A percentile compares a stretch with the other conserved stretches of the same genome.
Conservation (phyloP, 2,329 filamentous ascomycete species). For the Cadophora malorum region DNA sequence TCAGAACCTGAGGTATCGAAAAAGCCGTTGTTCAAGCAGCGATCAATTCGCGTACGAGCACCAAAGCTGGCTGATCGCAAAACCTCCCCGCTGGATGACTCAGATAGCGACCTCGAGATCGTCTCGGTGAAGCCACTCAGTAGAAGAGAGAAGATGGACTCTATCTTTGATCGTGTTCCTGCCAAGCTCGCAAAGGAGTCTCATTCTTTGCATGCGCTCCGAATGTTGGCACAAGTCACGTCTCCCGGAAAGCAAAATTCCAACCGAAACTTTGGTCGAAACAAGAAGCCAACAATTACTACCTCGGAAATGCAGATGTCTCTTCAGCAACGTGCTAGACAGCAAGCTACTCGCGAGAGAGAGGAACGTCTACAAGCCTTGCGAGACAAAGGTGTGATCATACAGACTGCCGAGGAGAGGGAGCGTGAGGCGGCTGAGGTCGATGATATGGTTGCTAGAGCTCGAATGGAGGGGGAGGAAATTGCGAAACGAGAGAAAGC, state of each 20-base stretch:
- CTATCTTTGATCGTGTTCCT: slow-evolving; percentile 75
- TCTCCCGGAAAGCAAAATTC: slow-evolving; percentile 62
- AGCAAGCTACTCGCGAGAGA: slow-evolving; percentile 80
- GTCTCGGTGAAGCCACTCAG: slow-evolving; percentile 41
- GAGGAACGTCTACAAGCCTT: slow-evolving; percentile 79
- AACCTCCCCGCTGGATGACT: slow-evolving; percentile 48
- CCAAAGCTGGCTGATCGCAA: slow-evolving; percentile 48
- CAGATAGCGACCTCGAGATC: slow-evolving; percentile 54
- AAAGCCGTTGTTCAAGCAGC: slow-evolving; percentile 38
- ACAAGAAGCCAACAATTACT: slow-evolving; percentile 65
- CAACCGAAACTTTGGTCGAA: slow-evolving; percentile 49
- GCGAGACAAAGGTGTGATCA: slow-evolving; percentile 76
- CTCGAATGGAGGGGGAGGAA: slow-evolving; percentile 78
- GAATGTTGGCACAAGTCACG: slow-evolving; percentile 74
- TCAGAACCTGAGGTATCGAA: slow-evolving; percentile 26
- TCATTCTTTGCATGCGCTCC: slow-evolving; percentile 70
- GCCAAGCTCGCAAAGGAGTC: slow-evolving; percentile 67
- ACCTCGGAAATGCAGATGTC: slow-evolving; percentile 70
- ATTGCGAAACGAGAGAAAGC: slow-evolving; percentile 80
- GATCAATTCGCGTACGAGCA: slow-evolving; percentile 49
- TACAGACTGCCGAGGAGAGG: slow-evolving; percentile 87
- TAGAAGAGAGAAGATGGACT: slow-evolving; percentile 58
- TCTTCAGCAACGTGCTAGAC: slow-evolving; percentile 74
- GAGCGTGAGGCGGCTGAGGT: slow-evolving; percentile 82
- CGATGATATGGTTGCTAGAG: slow-evolving; percentile 87